A percentile compares a stretch with the other conserved stretches of the same genome.
Evolutionary conservation across 768 basidiomycete genomes (phyloP).

Genomic region (Russula compacta): DNA sequence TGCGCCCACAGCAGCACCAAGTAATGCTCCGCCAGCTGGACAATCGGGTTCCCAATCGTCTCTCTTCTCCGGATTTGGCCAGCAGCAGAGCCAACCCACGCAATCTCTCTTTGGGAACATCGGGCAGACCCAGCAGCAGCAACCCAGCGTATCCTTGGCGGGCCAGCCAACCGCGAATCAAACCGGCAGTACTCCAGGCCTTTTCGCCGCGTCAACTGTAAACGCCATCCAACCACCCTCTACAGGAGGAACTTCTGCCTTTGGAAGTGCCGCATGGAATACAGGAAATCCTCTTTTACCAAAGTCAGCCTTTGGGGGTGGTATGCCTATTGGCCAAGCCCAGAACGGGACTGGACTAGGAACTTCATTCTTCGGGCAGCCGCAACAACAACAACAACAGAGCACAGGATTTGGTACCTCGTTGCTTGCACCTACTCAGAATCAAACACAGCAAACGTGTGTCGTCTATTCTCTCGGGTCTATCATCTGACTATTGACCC

Average conservation of each 20-base stretch:
- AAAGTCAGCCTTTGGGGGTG: slow-evolving; percentile 12
- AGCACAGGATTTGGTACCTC: slow-evolving; percentile 8
- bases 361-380: slow-evolving; percentile 14
- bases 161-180: too few relatives aligned
- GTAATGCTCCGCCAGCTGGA: not conserved
- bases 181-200: too few relatives aligned
- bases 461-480: not conserved
- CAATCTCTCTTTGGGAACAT: slow-evolving; percentile 23
- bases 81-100: slow-evolving; percentile 25
- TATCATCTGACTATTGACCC: not conserved
- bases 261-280: slow-evolving; percentile 8
- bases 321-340: not conserved
- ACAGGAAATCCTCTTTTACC: slow-evolving; percentile 14
- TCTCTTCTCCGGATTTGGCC: slow-evolving; percentile 12
- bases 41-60: slow-evolving; percentile 7
- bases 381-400: slow-evolving; percentile 14
- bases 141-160: slow-evolving; percentile 5
- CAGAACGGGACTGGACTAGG: slow-evolving; percentile 1
- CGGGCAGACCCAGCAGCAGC: slow-evolving; percentile 18
- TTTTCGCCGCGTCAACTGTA: too few relatives aligned
- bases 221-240: not conserved
- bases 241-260: not conserved
- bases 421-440: slow-evolving; percentile 22
- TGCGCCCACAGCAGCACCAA: not conserved
- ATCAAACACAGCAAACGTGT: slow-evolving; percentile 23